These are phyloP conservation scores for Rosa chinensis DNA, from an alignment of 306 rosid genomes.

Conservation along the genomic window DNA sequence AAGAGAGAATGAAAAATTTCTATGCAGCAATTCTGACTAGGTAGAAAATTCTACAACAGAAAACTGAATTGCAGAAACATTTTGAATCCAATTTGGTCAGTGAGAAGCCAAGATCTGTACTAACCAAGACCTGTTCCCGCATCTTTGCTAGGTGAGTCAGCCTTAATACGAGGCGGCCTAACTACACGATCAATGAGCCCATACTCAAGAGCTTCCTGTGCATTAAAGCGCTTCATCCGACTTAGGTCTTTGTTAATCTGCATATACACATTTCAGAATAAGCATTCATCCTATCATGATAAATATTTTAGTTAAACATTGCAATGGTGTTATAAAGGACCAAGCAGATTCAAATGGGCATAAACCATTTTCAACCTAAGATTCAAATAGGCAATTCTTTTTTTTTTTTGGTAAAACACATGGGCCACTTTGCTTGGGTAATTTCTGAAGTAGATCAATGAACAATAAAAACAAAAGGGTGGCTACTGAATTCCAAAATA, in stretches of 20 bases:
- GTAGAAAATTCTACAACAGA: slow-evolving; percentile 28
- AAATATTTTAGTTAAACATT: not conserved
- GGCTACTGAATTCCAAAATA: not conserved
- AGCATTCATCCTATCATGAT: slow-evolving; percentile 1
- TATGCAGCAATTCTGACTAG: slow-evolving; percentile 28
- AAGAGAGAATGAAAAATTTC: slow-evolving; percentile 12
- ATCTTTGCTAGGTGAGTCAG: slow-evolving; percentile 72
- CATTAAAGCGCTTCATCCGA: slow-evolving; percentile 62
- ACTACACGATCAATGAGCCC: slow-evolving; percentile 81
- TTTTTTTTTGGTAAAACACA: too few species aligned
- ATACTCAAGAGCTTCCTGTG: slow-evolving; percentile 89
- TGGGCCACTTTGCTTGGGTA: not conserved
- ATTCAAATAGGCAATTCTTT: not conserved
- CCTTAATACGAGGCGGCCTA: slow-evolving; percentile 80
- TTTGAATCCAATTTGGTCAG: slow-evolving; percentile 15
- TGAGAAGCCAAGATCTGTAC: slow-evolving; percentile 25
- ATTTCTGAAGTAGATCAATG: not conserved
- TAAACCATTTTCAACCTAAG: not conserved
- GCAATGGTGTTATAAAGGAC: not conserved
- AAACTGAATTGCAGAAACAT: slow-evolving; percentile 19
- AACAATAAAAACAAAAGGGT: not conserved
- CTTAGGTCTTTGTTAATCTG: slow-evolving; percentile 72
- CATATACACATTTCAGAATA: slow-evolving; percentile 24
- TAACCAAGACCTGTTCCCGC: slow-evolving; percentile 81
- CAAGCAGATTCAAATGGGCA: not conserved